Evolutionary conservation across 1,284 basidiomycete genomes (phyloP), one percentile per base, ranked within the genome.

Genomic region (Pisolithus thermaeus): DNA sequence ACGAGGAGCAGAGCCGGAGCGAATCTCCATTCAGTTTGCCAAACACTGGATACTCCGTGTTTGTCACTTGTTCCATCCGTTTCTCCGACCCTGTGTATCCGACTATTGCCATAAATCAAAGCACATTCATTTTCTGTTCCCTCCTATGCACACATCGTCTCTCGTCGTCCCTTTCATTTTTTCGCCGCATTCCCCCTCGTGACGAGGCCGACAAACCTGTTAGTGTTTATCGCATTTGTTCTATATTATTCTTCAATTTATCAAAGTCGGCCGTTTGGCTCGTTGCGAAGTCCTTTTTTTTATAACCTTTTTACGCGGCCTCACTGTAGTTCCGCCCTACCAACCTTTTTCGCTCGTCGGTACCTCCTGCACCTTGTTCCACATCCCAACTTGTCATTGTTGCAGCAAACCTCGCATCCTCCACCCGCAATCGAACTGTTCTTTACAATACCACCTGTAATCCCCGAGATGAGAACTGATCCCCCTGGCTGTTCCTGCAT

Each of bases 231-330:
- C 69, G 73, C 72, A 72, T 73, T 74, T 72, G 69, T 77, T 78
- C 72, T 80, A 81, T 78, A 77, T 87, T 86, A 87, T 87, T 84
- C 76, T 79, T 84, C 80, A 84, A 72, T 78, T 83, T 85, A 84
- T 84, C 72, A 68, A 63, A 62, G 65, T 72, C 66, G 68, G 66
- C 62, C 63, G 59, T 59, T 61, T 63, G 64, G 64, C 59, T 56
- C 64, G 67, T 67, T 61, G 55, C 67, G 63, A 58, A 50, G 65
- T 65, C 49, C 57, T 64, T 46, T 75, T 70, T 36, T 70, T 68
- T 62, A 64, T 59, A 20, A n/a, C 55, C 52, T 45, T 56, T 52
- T 44, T 49, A 54, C 58, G 52, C 56, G 57, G 61, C 58, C 23
- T 9, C 55, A 51, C 53, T 35, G 3, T 30, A 35, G 32, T 14